Evolutionary conservation across 108 stramenopile species (phyloP), one percentile per base, ranked within the genome.

Genomic region (Parietichytrium sp.): DNA sequence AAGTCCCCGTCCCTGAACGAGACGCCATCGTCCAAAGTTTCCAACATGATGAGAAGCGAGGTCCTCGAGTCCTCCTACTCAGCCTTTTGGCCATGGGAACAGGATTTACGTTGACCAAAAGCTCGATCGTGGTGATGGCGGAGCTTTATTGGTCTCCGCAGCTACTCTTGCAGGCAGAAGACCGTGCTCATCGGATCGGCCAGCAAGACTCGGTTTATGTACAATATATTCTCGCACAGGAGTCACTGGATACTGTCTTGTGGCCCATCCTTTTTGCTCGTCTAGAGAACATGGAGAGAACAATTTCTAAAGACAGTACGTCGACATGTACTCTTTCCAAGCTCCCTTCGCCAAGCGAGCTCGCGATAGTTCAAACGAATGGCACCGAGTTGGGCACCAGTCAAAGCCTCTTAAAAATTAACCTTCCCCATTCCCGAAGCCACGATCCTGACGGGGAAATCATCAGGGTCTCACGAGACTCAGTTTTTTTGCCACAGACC

Each of bases 171-270:
- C 61, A 72, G 20, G 61, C 61, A n/a, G 61, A 72, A 27, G 61
- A 72, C 61, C 29, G 61, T 16, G 61, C 61, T 1, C 61, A 72
- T 38, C 61, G 61, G 20, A 72, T 72, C 33, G 61, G 61, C n/a
- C 42, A n/a, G 23, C 36, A 45, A 20, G 61, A 72, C 42, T 72
- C 61, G 33, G 61, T 72, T 0, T 72, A 33, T 1, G 25, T 72
- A 16, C 61, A 72, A 25, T 72, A 72, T 25, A 38, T 72, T 72
- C 61, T 72, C 61, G 61, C 61, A 47, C 38, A 72, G 25, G 20
- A 38, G 0, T 45, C 61, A 10, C 20, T 72, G 16, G 61, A 72
- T 42, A 42, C 33, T 23, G 45, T 45, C 20, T n/a, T 72, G 10
- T 72, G 61, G 61, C 20, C 15, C 38, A 72, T 72, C 38, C 20